A percentile compares a stretch with the other conserved stretches of the same genome.
These are phyloP conservation scores for Citrullus amarus DNA, from an alignment of 306 rosid species.

Conservation along the genomic window DNA sequence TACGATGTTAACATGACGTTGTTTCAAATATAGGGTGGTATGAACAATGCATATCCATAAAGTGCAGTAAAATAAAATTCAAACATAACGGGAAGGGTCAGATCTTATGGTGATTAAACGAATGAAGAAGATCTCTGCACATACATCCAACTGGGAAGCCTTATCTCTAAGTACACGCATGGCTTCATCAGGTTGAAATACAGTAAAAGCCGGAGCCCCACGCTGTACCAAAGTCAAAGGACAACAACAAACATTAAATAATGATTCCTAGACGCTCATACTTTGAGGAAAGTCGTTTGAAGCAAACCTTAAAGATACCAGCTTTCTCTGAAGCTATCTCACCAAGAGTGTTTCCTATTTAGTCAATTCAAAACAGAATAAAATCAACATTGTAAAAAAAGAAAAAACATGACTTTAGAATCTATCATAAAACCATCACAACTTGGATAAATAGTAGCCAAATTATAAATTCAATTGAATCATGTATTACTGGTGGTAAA, in stretches of 20 bases:
- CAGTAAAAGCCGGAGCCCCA: conserved; percentile 67
- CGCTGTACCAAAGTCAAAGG: conserved; percentile 31
- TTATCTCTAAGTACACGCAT: conserved; percentile 69
- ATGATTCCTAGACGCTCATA: neutral
- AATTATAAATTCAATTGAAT: neutral
- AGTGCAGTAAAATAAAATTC: neutral
- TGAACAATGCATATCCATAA: neutral
- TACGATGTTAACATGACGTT: neutral
- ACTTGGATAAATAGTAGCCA: neutral
- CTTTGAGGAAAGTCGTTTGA: conserved; percentile 9
- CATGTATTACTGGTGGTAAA: neutral
- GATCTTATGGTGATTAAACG: neutral
- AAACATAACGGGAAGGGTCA: neutral
- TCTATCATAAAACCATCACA: neutral
- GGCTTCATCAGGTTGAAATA: conserved; percentile 87
- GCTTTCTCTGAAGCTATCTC: conserved; percentile 97
- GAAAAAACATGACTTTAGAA: neutral
- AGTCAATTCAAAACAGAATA: conserved; percentile 16
- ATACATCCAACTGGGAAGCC: conserved; percentile 61
- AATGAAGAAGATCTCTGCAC: conserved; percentile 19
- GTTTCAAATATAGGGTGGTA: neutral
- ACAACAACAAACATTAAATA: neutral
- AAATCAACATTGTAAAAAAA: conserved; percentile 1
- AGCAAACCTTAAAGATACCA: conserved; percentile 81
- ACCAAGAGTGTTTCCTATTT: conserved; percentile 69